Evolutionary conservation across 805 yeast genomes (phyloP), one percentile per base, ranked within the genome.

Genomic region (Teunomyces lycoperdinae): DNA sequence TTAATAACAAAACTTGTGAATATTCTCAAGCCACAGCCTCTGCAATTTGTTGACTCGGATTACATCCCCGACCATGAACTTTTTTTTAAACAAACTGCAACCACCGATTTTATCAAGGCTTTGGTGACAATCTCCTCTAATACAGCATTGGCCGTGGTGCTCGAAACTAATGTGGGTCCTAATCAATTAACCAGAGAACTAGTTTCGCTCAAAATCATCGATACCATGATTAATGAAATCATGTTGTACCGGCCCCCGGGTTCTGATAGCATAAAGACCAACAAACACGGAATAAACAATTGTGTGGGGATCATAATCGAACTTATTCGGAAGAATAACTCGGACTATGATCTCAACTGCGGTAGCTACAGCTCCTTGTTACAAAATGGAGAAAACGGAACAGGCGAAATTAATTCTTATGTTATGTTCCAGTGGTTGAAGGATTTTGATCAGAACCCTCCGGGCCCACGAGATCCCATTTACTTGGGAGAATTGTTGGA

Each of bases 251-350:
- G 59, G 20, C 53, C 51, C 1, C 56, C 54, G 1, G 39, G 43
- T 5, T 46, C 57, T 13, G 42, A 44, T 16, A 14, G 13, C 34
- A 32, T 44, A 3, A 50, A 48, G 33, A 58, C 74, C 5, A 89
- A 89, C 47, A 96, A 96, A 42, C 84, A 91, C 30, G 96, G 97
- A 1, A 76, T 94, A 54, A 86, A 94, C 32, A 92, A 91, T 57
- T 96, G 96, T 59, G 99, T 94, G 29, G 95, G 97, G 5, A 89
- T 94, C 24, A 82, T 94, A 30, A 92, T 94, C 56, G 99, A 94
- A 68, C 80, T 94, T 36, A 94, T 94, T 49, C 80, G 99, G 60
- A 94, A 94, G 63, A 94, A 94, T 64, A 94, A 94, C 62, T 89
- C 97, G 0, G 99, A 94, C 64, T 94, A 94, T 66, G 99, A 94